Percentiles rank a stretch among this genome's conserved stretches.
These are phyloP conservation scores for Pneumocystis oryctolagi DNA, from an alignment of 1,139 yeast species.

Conservation along the genomic window DNA sequence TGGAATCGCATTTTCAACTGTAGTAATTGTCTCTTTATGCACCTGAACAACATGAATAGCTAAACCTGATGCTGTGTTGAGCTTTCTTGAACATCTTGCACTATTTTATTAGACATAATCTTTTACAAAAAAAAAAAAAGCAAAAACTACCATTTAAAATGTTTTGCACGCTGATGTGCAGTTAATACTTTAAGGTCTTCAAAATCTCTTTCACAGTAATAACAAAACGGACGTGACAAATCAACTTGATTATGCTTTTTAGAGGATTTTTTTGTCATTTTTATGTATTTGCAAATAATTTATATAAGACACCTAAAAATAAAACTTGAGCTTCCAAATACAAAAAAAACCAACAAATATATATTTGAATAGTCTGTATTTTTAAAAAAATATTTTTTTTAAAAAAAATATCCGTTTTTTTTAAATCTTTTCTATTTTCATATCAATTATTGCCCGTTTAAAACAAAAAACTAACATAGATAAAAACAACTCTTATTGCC, in stretches of 20 bases:
- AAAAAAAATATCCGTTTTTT: too few relatives aligned
- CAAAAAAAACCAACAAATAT: background rate
- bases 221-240: slow-evolving; percentile 17
- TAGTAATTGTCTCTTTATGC: slow-evolving; percentile 14
- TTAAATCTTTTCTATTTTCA: too few relatives aligned
- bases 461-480: too few relatives aligned
- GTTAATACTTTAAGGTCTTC: slow-evolving; percentile 17
- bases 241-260: slow-evolving; percentile 3
- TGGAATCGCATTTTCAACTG: slow-evolving; percentile 15
- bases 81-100: background rate
- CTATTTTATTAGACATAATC: background rate
- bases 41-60: slow-evolving; percentile 16
- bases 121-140: background rate
- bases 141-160: slow-evolving; percentile 15
- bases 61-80: slow-evolving; percentile 9
- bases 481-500: too few relatives aligned
- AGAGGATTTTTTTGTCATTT: background rate
- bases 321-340: background rate
- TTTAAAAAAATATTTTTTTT: too few relatives aligned
- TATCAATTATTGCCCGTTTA: too few relatives aligned
- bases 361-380: too few relatives aligned
- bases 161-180: slow-evolving; percentile 17
- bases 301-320: background rate
- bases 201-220: slow-evolving; percentile 17
- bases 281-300: background rate